Evolutionary conservation across 2,329 filamentous ascomycete genomes (phyloP).

Genomic region (Balansia obtecta): DNA sequence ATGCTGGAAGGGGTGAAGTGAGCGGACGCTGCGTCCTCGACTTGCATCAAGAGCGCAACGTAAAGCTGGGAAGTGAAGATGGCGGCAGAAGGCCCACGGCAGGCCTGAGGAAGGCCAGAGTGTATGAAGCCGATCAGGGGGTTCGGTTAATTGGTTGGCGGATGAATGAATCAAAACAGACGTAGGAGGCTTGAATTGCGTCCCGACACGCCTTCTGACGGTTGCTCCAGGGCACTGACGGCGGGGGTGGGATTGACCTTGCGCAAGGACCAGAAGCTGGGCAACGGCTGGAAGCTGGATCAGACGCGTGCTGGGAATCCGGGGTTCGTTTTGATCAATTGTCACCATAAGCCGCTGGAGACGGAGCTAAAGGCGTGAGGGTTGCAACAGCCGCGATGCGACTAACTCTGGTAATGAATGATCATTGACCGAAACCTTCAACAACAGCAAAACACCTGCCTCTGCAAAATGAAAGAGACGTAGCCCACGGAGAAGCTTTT

Average conservation of each 20-base stretch:
- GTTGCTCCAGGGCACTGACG: not conserved
- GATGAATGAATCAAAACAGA: not conserved
- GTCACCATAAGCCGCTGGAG: not conserved
- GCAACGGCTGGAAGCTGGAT: not conserved
- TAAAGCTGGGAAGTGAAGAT: conserved; percentile 1
- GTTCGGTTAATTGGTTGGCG: conserved; percentile 3
- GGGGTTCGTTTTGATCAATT: not conserved
- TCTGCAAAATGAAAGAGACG: not conserved
- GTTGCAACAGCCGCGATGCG: not conserved
- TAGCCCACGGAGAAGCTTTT: not conserved
- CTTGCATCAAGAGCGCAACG: conserved; percentile 2
- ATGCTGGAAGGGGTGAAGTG: not conserved
- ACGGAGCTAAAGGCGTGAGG: not conserved
- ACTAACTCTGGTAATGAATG: not conserved
- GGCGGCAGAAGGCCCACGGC: not conserved
- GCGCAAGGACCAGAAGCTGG: not conserved
- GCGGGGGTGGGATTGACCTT: not conserved
- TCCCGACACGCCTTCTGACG: not conserved
- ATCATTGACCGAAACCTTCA: not conserved
- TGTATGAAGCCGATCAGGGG: conserved; percentile 4
- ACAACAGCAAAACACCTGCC: not conserved
- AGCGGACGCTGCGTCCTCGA: conserved; percentile 2
- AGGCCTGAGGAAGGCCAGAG: conserved; percentile 5
- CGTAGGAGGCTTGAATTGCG: conserved; percentile 4
- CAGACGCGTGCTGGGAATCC: not conserved